Evolutionary conservation across 2,329 filamentous ascomycete species (phyloP).

Genomic region (Teratosphaeria nubilosa): DNA sequence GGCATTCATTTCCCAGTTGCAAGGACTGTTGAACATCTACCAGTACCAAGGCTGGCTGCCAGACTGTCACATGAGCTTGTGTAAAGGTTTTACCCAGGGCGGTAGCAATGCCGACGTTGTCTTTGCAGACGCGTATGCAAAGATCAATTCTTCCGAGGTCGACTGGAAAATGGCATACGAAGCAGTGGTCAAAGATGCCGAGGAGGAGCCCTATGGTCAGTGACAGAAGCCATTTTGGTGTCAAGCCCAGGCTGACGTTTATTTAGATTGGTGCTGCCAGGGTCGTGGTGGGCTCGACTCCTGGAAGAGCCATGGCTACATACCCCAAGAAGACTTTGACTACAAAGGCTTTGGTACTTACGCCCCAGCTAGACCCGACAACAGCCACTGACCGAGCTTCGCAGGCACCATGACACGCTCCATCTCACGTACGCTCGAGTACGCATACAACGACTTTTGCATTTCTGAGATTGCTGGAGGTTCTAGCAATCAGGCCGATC

Average conservation of each 20-base stretch:
- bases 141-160: slow-evolving; percentile 52
- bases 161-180: slow-evolving; percentile 55
- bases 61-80: slow-evolving; percentile 58
- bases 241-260: neutral
- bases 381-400: slow-evolving; percentile 36
- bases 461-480: slow-evolving; percentile 55
- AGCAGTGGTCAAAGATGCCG: slow-evolving; percentile 57
- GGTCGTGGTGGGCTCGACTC: slow-evolving; percentile 59
- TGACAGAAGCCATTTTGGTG: neutral
- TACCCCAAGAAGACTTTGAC: slow-evolving; percentile 39
- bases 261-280: slow-evolving; percentile 45
- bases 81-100: slow-evolving; percentile 57
- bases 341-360: slow-evolving; percentile 35
- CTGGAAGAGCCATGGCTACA: slow-evolving; percentile 56
- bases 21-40: slow-evolving; percentile 58
- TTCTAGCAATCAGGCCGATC: slow-evolving; percentile 42
- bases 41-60: slow-evolving; percentile 62
- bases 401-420: slow-evolving; percentile 45
- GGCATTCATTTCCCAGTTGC: slow-evolving; percentile 54
- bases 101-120: slow-evolving; percentile 64
- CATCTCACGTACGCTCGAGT: slow-evolving; percentile 38
- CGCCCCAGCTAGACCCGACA: neutral
- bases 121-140: slow-evolving; percentile 61
- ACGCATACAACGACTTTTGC: slow-evolving; percentile 58
- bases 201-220: slow-evolving; percentile 32